Base-by-base conservation (phyloP, 768 basidiomycete species). In the Lentinula edodes region DNA sequence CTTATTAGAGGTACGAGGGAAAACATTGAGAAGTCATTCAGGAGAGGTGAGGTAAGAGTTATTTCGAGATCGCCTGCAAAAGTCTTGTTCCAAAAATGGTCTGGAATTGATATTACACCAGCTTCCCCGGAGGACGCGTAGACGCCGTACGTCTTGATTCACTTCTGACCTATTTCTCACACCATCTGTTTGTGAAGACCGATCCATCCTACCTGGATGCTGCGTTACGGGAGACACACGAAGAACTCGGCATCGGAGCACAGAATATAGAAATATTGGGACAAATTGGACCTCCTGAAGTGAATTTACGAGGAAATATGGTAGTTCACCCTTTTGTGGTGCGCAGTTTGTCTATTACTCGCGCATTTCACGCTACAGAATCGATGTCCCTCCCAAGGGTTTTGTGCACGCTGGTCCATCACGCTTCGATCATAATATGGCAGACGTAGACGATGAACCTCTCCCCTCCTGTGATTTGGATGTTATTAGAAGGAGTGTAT, bases 281-380 rank as follows among this genome's bases (percentile, higher is more conserved):
- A 5, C 72, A 79, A 60, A 74, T 91, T 16, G 84, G 85, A 9
- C 85, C 89, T 4, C 76, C 88, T 1, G 82, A 88, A 68, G 66
- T 76, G 35, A 88, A 83, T 62, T 74, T 86, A 35, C 70, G 75
- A 16, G 85, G 86, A 20, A 76, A 80, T 58, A 74, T 89, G 73
- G 72, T 79, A 15, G 91, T 92, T 8, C 90, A 87, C 85, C 89
- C 90, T 32, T 88, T 83, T 66, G 85, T 91, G 52, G 90, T 92
- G 73, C 75, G 85, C 80, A 50, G 35, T 54, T 41, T 2, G 51
- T 36, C n/a, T 16, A 35, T 38, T 35, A 35, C 35, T 54, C 28
- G 15, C 51, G n/a, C 16, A 13, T 35, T 12, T 16, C 15, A 38
- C n/a, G 2, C 52, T 32, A 36, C 6, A 9, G 28, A 52, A 34